These are phyloP conservation scores for Ceratorhiza oryzae-sativae DNA, from an alignment of 1,284 basidiomycete genomes.

Conservation along the genomic window DNA sequence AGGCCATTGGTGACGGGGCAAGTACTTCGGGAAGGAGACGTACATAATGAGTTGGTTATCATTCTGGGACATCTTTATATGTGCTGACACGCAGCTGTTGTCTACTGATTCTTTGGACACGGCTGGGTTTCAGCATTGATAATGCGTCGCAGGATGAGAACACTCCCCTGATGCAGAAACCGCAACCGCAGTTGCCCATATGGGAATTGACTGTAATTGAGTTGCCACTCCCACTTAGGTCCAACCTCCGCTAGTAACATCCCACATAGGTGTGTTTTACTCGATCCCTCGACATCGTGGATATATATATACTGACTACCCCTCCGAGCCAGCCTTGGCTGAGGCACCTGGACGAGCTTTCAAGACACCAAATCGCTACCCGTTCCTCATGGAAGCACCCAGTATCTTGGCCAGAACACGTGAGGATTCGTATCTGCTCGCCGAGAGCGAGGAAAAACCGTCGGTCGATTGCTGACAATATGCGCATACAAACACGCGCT, in stretches of 20 bases:
- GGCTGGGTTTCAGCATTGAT: too few relatives aligned
- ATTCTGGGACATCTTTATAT: too few relatives aligned
- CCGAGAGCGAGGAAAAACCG: slow-evolving; percentile 6
- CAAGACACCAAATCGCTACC: neutral
- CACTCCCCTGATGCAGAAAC: too few relatives aligned
- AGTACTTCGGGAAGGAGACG: too few relatives aligned
- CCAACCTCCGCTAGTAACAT: slow-evolving; percentile 2
- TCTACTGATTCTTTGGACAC: too few relatives aligned
- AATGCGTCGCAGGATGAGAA: too few relatives aligned
- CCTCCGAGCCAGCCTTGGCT: slow-evolving; percentile 44
- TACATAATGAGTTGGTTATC: too few relatives aligned
- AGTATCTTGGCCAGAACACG: neutral
- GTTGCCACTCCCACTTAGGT: neutral
- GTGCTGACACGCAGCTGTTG: too few relatives aligned
- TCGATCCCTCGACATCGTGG: slow-evolving; percentile 41
- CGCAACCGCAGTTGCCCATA: neutral
- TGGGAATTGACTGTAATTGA: neutral
- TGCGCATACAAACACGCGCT: too few relatives aligned
- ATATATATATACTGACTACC: slow-evolving; percentile 41
- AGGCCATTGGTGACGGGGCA: too few relatives aligned
- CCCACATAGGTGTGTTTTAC: slow-evolving; percentile 40
- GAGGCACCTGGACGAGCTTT: slow-evolving; percentile 43
- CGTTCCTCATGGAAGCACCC: neutral
- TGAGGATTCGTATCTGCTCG: neutral
- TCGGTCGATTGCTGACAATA: too few relatives aligned